A percentile compares a stretch with the other conserved stretches of the same genome.
Evolutionary conservation across 2,329 filamentous ascomycete species (phyloP).

Genomic region (Ophidiomyces ophidiicola): DNA sequence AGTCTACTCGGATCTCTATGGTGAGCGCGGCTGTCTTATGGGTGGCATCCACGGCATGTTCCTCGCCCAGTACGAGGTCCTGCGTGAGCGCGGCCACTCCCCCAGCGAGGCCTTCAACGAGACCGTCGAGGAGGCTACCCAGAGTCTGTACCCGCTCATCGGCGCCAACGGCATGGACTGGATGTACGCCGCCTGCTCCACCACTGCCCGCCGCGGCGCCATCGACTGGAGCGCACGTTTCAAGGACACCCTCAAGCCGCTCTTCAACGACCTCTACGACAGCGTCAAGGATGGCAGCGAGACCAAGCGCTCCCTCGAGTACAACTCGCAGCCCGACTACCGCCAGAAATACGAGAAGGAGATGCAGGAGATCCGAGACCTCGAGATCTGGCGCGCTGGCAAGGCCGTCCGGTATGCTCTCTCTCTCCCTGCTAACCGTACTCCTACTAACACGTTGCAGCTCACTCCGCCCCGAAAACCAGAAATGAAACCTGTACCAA

Average conservation of each 20-base stretch:
- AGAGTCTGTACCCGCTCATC: slow-evolving; percentile 95
- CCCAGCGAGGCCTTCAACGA: slow-evolving; percentile 99
- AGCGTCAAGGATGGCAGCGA: slow-evolving; percentile 81
- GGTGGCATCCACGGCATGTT: slow-evolving; percentile 99
- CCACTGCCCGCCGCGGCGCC: slow-evolving; percentile 92
- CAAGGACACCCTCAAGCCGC: slow-evolving; percentile 96
- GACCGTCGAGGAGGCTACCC: slow-evolving; percentile 98
- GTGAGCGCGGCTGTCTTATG: slow-evolving; percentile 99
- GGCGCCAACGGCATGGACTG: slow-evolving; percentile 98
- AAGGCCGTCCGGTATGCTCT: slow-evolving; percentile 74
- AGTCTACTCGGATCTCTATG: slow-evolving; percentile 98
- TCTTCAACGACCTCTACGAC: slow-evolving; percentile 96
- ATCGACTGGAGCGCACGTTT: slow-evolving; percentile 97
- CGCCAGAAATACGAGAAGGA: slow-evolving; percentile 94
- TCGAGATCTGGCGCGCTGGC: slow-evolving; percentile 98
- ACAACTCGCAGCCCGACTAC: slow-evolving; percentile 94
- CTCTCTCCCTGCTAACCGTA: background rate
- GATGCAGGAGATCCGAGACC: slow-evolving; percentile 93
- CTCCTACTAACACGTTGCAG: slow-evolving; percentile 26
- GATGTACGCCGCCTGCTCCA: slow-evolving; percentile 99
- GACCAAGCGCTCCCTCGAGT: slow-evolving; percentile 92
- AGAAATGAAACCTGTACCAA: slow-evolving; percentile 45
- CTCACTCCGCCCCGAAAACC: slow-evolving; percentile 74
- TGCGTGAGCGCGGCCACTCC: slow-evolving; percentile 94
- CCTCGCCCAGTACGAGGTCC: slow-evolving; percentile 99